phyloP scores from a whole-genome alignment of 1,284 basidiomycete genomes.

The Porodaedalea pini region DNA sequence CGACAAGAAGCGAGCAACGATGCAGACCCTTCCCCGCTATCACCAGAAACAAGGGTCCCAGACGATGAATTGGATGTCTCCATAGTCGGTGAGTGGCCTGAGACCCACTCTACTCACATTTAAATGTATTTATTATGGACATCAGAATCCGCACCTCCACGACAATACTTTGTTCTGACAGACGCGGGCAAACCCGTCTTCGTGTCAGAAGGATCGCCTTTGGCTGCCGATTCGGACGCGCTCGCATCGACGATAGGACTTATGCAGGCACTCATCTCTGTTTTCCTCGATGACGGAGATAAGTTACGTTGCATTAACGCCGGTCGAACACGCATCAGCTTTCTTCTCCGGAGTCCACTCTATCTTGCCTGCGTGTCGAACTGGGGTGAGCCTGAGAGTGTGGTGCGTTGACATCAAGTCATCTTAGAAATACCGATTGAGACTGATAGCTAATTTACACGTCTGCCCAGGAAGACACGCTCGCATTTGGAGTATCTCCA shows the following conservation, averaged over 20 bases:
- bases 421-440: background rate
- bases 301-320: constrained; percentile 78
- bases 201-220: constrained; percentile 32
- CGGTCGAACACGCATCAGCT: constrained; percentile 75
- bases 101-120: too few species aligned
- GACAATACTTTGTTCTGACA: constrained; percentile 90
- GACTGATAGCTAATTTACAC: constrained; percentile 3
- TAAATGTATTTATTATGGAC: constrained; percentile 27
- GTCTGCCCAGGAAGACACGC: constrained; percentile 65
- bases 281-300: constrained; percentile 84
- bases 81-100: background rate
- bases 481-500: constrained; percentile 94
- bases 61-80: background rate
- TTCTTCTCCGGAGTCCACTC: constrained; percentile 81
- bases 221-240: constrained; percentile 38
- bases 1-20: constrained; percentile 33
- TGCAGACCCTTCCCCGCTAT: constrained; percentile 1
- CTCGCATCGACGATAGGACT: constrained; percentile 85
- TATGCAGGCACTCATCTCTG: constrained; percentile 92
- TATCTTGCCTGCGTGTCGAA: constrained; percentile 89
- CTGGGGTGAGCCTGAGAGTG: constrained; percentile 91
- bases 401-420: constrained; percentile 55
- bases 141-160: constrained; percentile 50
- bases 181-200: constrained; percentile 95
- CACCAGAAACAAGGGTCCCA: background rate